These are phyloP conservation scores for Ogataea allantospora DNA, from an alignment of 805 yeast species.

Conservation along the genomic window DNA sequence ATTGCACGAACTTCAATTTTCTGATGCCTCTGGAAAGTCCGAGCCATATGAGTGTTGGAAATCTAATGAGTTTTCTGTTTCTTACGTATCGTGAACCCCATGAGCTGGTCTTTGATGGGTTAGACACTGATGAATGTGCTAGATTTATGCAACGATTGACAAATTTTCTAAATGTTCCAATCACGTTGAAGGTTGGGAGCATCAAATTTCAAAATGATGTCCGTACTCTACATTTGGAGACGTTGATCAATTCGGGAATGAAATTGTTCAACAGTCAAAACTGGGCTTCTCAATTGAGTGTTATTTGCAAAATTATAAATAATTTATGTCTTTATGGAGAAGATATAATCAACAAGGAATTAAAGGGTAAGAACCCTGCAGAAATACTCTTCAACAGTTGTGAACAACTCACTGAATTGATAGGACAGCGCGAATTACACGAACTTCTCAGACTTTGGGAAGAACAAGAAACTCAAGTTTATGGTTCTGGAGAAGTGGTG, in stretches of 20 bases:
- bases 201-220: conserved; percentile 12
- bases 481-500: conserved; percentile 16
- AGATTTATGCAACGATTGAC: conserved; percentile 12
- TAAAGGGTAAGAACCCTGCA: conserved; percentile 11
- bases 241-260: conserved; percentile 20
- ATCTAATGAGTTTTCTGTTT: conserved; percentile 18
- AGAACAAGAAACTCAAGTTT: conserved; percentile 17
- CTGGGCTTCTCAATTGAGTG: conserved; percentile 22
- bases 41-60: conserved; percentile 11
- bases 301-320: conserved; percentile 20
- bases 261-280: conserved; percentile 14
- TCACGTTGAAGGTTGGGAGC: conserved; percentile 13
- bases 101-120: conserved; percentile 18
- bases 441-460: conserved; percentile 17
- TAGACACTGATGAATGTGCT: conserved; percentile 16
- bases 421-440: conserved; percentile 12
- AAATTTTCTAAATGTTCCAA: conserved; percentile 6
- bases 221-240: conserved; percentile 17
- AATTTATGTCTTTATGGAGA: conserved; percentile 11
- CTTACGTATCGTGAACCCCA: conserved; percentile 18
- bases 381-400: conserved; percentile 14
- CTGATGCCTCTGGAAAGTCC: conserved; percentile 20
- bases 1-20: conserved; percentile 20
- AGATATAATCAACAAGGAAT: conserved; percentile 11
- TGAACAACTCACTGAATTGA: conserved; percentile 12